Evolutionary conservation across 352 stramenopile genomes (phyloP), one percentile per base, ranked within the genome.

Genomic region (Globisporangium rhizosaccharum): DNA sequence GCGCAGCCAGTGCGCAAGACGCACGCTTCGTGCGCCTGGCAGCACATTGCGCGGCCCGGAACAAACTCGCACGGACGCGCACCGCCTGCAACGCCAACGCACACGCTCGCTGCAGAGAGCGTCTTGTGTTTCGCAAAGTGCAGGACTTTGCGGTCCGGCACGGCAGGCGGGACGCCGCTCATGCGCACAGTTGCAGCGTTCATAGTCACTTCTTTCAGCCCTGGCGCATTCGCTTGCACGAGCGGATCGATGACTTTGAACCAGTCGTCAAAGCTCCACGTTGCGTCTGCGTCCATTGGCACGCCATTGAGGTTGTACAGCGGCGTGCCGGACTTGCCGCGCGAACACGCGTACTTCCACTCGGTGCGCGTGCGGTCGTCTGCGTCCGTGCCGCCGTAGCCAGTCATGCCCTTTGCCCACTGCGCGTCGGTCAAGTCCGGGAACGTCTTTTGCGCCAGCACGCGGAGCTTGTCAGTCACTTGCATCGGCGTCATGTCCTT

Each of bases 281-380:
- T 62, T n/a, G 84, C 70, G 53, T 72, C 61, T 14, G 71, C 63
- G 15, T 82, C 57, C 46, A 90, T 84, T 2, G 82, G 82, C 20
- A 92, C 82, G 52, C 83, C 82, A 33, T 94, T 94, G 52, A 94
- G 66, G 17, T 69, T 85, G 63, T 94, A 94, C 65, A 88, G 67
- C 15, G 84, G 84, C 18, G 82, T 94, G 15, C 84, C 84, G 26
- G 82, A 85, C 58, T 84, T 82, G 49, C 76, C 75, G 48, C 84
- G 76, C 2, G 84, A 76, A 66, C 84, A 94, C 44, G 78, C 73
- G 71, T 94, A 91, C 66, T 94, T 94, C 84, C 84, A 94, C 23
- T 75, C 73, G 50, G 80, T 69, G 50, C 84, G 79, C 3, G 75
- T 65, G 41, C 72, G 67, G 26, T 74, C 69, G 61, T 94, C 84